A percentile compares a stretch with the other conserved stretches of the same genome.
Evolutionary conservation across 129 eudicot genomes (phyloP).

Genomic region (Flaveria sonorensis): DNA sequence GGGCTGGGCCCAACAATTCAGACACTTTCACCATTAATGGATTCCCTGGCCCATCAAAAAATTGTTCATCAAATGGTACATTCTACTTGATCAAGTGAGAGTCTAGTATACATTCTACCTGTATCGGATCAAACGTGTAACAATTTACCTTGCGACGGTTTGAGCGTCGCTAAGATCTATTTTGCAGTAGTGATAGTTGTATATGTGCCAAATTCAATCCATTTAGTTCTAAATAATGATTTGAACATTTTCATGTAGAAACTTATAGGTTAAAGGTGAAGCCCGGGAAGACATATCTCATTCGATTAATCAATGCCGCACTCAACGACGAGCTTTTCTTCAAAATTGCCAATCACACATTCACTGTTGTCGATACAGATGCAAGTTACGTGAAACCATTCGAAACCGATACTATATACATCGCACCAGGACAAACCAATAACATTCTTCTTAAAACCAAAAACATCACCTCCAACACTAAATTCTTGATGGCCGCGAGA

Average conservation of each 20-base stretch:
- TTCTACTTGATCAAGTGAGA: too few relatives aligned
- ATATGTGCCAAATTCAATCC: background rate
- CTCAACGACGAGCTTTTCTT: slow-evolving; percentile 75
- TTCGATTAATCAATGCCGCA: slow-evolving; percentile 73
- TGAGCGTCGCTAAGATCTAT: background rate
- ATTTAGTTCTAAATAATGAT: background rate
- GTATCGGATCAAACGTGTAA: background rate
- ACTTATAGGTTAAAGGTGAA: slow-evolving; percentile 61
- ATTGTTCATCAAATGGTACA: slow-evolving; percentile 60
- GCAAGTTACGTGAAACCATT: slow-evolving; percentile 70
- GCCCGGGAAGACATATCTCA: slow-evolving; percentile 73
- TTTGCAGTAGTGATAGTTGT: background rate
- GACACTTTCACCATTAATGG: slow-evolving; percentile 74
- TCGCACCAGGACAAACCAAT: slow-evolving; percentile 71
- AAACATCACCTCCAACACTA: slow-evolving; percentile 25
- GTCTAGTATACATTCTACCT: too few relatives aligned
- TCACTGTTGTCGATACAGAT: slow-evolving; percentile 64
- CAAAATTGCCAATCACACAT: slow-evolving; percentile 58
- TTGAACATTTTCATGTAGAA: slow-evolving; percentile 34
- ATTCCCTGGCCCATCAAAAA: slow-evolving; percentile 58
- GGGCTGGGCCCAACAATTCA: slow-evolving; percentile 65
- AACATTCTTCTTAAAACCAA: slow-evolving; percentile 65
- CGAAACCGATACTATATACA: slow-evolving; percentile 45
- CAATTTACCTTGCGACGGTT: background rate
- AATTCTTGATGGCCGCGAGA: slow-evolving; percentile 63